Evolutionary conservation across 2,329 filamentous ascomycete genomes (phyloP), one percentile per base, ranked within the genome.

Genomic region (Phialophora macrospora): DNA sequence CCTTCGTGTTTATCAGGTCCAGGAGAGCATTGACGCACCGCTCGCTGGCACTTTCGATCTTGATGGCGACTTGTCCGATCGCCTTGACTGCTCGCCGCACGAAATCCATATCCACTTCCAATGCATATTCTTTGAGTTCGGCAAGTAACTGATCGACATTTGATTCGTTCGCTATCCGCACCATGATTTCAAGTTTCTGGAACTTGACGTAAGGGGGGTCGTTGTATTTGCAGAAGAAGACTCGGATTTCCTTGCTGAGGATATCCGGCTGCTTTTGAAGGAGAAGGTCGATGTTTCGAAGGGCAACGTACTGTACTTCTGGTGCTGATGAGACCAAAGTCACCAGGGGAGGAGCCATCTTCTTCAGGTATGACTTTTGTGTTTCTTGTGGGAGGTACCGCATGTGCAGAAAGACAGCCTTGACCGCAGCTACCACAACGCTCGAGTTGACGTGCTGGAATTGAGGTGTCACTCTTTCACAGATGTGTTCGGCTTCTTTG

Each of bases 221-320:
- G 76, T 98, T 98, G 82, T 99, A 99, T 81, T 99, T 99, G 89
- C 95, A 99, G 82, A 99, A 99, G 82, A 99, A 99, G 8, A 99
- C 95, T 52, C 95, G 88, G 74, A 99, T 88, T 78, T 99, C 95
- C 78, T 98, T 98, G 83, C 92, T 96, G 9, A 99, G 84, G 63
- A 99, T 97, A 72, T 97, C 93, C 11, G 95, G 93, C 78, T 97
- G 94, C 72, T 96, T 95, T 78, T 99, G 95, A 28, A 99, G 84
- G 5, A 99, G 84, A 38, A 99, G 87, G 73, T 99, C 95, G 74
- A 99, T 99, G 77, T 99, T 99, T 70, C 94, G 85, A 57, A 99
- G 81, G 14, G 95, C 95, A 63, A 99, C 95, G 76, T 99, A 99
- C 80, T 99, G 95, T 46, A 99, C 95, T 82, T 99, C 95, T 6